phyloP scores from a whole-genome alignment of 163 green algal genomes.

The Trebouxia gelatinosa region DNA sequence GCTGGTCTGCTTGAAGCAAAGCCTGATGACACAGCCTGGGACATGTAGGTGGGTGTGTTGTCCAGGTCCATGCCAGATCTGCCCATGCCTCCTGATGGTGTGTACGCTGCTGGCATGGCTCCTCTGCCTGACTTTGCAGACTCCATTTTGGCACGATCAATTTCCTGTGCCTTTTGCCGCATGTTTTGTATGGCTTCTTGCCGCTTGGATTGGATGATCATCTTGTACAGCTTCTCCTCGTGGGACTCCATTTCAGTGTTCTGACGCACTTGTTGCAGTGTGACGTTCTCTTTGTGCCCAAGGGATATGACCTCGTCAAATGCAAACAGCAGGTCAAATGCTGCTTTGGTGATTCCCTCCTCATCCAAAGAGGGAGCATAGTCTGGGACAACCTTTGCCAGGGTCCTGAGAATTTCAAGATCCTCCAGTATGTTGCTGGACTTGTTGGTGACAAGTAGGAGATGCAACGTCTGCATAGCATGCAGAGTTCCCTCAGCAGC shows the following conservation, averaged over 20 bases:
- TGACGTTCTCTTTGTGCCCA: constrained; percentile 96
- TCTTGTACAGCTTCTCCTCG: constrained; percentile 99
- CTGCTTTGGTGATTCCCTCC: constrained; percentile 72
- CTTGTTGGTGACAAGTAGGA: constrained; percentile 98
- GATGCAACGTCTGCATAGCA: constrained; percentile 82
- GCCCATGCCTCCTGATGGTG: constrained; percentile 7
- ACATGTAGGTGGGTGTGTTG: constrained; percentile 37
- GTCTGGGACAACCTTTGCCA: constrained; percentile 94
- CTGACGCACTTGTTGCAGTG: constrained; percentile 85
- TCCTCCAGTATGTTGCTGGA: constrained; percentile 99
- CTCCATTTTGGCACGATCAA: constrained; percentile 92
- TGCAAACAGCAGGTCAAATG: constrained; percentile 98
- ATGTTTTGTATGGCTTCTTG: constrained; percentile 96
- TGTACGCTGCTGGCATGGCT: constrained; percentile 1
- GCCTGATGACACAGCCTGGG: neutral
- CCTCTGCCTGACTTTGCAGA: constrained; percentile 16
- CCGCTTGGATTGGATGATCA: constrained; percentile 98
- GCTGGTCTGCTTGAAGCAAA: constrained; percentile 14
- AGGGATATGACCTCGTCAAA: constrained; percentile 98
- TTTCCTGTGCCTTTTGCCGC: constrained; percentile 95
- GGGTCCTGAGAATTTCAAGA: constrained; percentile 94
- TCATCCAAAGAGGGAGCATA: constrained; percentile 86
- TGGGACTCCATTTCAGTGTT: constrained; percentile 99
- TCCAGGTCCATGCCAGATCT: constrained; percentile 19
- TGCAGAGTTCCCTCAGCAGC: neutral